Base-by-base conservation (phyloP, 768 basidiomycete species). In the Leccinum truebloodii region DNA sequence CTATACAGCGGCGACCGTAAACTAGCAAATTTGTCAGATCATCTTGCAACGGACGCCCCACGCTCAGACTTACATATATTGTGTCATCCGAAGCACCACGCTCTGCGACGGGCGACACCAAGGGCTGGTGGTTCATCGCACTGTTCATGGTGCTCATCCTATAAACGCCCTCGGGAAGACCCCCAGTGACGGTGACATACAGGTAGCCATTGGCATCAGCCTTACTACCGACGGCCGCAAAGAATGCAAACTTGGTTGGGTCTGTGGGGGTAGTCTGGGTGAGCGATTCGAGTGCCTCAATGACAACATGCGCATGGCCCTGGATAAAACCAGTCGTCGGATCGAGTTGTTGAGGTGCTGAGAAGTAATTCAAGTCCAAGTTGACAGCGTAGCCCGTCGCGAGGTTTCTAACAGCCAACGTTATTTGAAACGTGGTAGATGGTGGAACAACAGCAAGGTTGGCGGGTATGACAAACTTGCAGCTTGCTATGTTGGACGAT, bases 231-330 rank as follows among this genome's bases (percentile, higher is more conserved):
- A 88, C 59, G 39, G 78, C 79, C 68, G 78, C 80, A 79, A 88
- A 89, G 73, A 83, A 88, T 13, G 79, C 80, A 59, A 88, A 88
- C 32, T 75, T 70, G 30, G 66, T 76, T 13, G 84, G 80, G 70
- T 87, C 72, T 16, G 77, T 78, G 2, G 83, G 78, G 0, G 70
- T 75, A 10, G 85, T 83, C 63, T 83, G 77, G 39, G 73, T 73
- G 55, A 88, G 71, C 14, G 80, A 76, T 16, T 68, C 61, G 59
- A 90, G 74, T 55, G 71, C 59, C 71, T 89, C 81, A 57, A 89
- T 76, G 46, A 86, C 85, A 65, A 88, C 72, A 67, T 90, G 88
- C 14, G 78, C 76, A 74, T 88, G 86, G 13, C 88, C 89, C 58
- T 81, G 68, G 65, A 89, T 79, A 44, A 77, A 64, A 55, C 88